These are phyloP conservation scores for Coemansia sp. DNA, from an alignment of 192 early-diverging fungal species.

Conservation along the genomic window DNA sequence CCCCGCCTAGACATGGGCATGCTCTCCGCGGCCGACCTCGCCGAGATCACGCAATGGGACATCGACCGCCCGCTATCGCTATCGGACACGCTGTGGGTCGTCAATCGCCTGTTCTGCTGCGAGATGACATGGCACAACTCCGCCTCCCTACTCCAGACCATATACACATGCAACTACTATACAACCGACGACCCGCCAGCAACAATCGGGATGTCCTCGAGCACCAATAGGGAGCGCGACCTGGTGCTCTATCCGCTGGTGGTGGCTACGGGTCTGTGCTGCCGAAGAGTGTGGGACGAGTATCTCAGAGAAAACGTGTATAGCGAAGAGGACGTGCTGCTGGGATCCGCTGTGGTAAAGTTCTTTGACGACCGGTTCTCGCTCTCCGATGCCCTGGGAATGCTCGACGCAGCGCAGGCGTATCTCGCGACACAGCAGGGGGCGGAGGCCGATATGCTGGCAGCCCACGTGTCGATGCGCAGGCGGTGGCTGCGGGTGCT, in stretches of 20 bases:
- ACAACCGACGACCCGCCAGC: not conserved
- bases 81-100: conserved; percentile 29
- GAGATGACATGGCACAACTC: conserved; percentile 47
- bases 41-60: conserved; percentile 38
- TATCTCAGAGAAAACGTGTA: conserved; percentile 35
- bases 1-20: conserved; percentile 51
- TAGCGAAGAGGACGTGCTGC: conserved; percentile 42
- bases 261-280: conserved; percentile 27
- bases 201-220: not conserved
- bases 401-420: conserved; percentile 13
- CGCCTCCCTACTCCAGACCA: conserved; percentile 42
- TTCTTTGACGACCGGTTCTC: conserved; percentile 26
- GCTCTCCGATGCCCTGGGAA: not conserved
- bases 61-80: conserved; percentile 13
- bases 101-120: conserved; percentile 28
- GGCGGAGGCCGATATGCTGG: conserved; percentile 6
- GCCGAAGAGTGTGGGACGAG: conserved; percentile 35
- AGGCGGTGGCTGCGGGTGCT: conserved; percentile 24
- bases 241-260: conserved; percentile 37
- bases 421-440: not conserved
- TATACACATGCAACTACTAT: conserved; percentile 48
- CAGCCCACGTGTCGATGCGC: conserved; percentile 19
- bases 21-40: conserved; percentile 16
- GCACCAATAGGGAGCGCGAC: conserved; percentile 22
- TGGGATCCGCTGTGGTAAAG: conserved; percentile 7